A percentile compares a stretch with the other conserved stretches of the same genome.
phyloP scores from a whole-genome alignment of 2,329 filamentous ascomycete genomes.

The Geosmithia morbida region DNA sequence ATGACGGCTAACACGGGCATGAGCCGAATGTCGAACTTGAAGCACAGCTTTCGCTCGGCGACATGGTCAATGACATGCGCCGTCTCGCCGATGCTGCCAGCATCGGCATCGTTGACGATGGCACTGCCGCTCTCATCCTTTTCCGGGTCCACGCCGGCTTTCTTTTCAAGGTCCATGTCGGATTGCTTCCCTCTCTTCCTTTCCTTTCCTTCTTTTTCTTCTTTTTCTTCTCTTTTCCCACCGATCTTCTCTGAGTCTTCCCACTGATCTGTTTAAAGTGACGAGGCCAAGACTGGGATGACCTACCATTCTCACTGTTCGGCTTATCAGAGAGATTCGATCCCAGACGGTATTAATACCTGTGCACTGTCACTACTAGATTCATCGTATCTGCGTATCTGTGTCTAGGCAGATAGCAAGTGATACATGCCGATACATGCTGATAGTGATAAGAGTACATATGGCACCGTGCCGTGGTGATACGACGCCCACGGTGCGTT shows the following conservation, averaged over 20 bases:
- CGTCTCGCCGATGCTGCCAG: constrained; percentile 4
- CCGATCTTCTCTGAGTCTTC: too few species aligned
- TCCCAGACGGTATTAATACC: too few species aligned
- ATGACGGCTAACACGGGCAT: constrained; percentile 39
- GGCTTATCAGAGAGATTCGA: too few species aligned
- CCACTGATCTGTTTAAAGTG: too few species aligned
- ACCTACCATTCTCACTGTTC: too few species aligned
- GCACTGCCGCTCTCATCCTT: not conserved
- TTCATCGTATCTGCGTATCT: too few species aligned
- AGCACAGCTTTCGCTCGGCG: constrained; percentile 34
- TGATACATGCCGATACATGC: too few species aligned
- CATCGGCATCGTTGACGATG: not conserved
- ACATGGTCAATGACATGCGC: constrained; percentile 18
- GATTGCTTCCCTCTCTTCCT: not conserved
- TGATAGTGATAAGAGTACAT: not conserved
- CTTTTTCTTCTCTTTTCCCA: not conserved
- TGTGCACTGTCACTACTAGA: too few species aligned
- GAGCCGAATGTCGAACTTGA: constrained; percentile 39
- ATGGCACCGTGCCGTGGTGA: not conserved
- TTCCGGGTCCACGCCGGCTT: not conserved
- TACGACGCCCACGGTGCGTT: not conserved
- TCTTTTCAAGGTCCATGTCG: not conserved
- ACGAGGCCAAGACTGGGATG: too few species aligned
- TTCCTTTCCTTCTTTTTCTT: not conserved
- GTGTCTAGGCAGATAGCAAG: too few species aligned